These are phyloP conservation scores for Heliamphora pulchella DNA, from an alignment of 179 eudicot genomes.

Conservation along the genomic window DNA sequence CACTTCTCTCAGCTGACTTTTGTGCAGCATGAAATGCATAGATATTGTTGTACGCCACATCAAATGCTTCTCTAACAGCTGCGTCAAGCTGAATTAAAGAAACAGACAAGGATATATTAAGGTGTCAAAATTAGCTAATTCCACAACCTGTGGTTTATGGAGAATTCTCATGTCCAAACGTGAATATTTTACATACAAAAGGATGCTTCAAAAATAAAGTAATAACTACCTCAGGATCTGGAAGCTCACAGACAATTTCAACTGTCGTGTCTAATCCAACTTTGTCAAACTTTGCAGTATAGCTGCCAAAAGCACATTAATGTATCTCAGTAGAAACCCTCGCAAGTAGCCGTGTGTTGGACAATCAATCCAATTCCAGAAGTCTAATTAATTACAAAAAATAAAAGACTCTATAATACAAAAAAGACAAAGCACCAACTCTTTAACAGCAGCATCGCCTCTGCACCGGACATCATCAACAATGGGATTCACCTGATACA, in stretches of 20 bases:
- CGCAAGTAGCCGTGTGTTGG: neutral
- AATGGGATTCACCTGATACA: conserved; percentile 82
- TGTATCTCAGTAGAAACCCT: neutral
- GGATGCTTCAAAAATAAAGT: neutral
- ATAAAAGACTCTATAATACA: neutral
- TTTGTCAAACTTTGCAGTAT: conserved; percentile 70
- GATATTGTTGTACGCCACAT: conserved; percentile 88
- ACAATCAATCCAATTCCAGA: neutral
- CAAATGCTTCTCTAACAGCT: conserved; percentile 78
- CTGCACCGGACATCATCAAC: conserved; percentile 76
- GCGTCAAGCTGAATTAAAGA: conserved; percentile 70
- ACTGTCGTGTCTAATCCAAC: conserved; percentile 59
- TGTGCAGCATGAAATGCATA: conserved; percentile 97
- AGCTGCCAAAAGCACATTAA: conserved; percentile 38
- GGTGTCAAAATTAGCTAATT: conserved; percentile 1
- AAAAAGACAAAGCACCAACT: conserved; percentile 44
- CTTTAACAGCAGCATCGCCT: conserved; percentile 96
- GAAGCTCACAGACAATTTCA: conserved; percentile 63
- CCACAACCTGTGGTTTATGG: neutral
- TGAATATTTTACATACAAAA: neutral
- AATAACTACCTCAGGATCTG: conserved; percentile 78
- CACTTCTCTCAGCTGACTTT: conserved; percentile 59
- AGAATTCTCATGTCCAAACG: neutral
- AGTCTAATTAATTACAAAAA: neutral
- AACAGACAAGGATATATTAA: neutral